These are phyloP conservation scores for Clitocybe nebularis DNA, from an alignment of 1,284 basidiomycete species.

Conservation along the genomic window DNA sequence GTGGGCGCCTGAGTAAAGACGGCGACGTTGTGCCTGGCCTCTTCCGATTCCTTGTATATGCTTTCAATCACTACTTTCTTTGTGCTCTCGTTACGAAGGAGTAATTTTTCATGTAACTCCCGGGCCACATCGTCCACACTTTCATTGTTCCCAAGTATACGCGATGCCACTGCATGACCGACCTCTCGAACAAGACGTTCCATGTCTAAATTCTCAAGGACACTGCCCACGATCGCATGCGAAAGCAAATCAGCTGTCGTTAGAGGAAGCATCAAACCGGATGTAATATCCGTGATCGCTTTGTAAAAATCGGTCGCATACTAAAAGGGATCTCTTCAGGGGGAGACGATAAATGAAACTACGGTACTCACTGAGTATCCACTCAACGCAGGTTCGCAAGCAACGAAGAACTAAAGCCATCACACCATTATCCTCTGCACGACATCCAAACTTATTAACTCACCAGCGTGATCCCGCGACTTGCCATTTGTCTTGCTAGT, in stretches of 20 bases:
- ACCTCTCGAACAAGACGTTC: constrained; percentile 94
- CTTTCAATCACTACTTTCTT: constrained; percentile 96
- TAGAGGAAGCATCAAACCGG: constrained; percentile 92
- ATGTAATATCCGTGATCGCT: constrained; percentile 89
- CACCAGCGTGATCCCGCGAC: constrained; percentile 85
- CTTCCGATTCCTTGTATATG: constrained; percentile 89
- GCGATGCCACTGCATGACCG: constrained; percentile 88
- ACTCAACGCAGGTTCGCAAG: constrained; percentile 95
- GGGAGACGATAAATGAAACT: constrained; percentile 9
- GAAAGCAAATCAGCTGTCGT: constrained; percentile 94
- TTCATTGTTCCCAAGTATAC: constrained; percentile 85
- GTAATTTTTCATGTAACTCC: constrained; percentile 87
- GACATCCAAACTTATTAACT: too few relatives aligned
- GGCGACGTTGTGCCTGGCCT: constrained; percentile 86
- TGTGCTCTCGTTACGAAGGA: constrained; percentile 93
- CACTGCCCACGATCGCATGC: constrained; percentile 97
- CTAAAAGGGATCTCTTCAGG: constrained; percentile 36
- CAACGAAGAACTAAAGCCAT: constrained; percentile 82
- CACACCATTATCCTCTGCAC: too few relatives aligned
- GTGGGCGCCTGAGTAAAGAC: constrained; percentile 79
- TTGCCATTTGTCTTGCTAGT: constrained; percentile 87
- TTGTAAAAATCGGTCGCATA: constrained; percentile 95
- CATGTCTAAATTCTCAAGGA: constrained; percentile 98
- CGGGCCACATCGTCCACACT: constrained; percentile 95
- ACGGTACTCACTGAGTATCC: constrained; percentile 76